A percentile compares a stretch with the other conserved stretches of the same genome.
Evolutionary conservation across 495 filamentous ascomycete species (phyloP).

Genomic region (Podospora appendiculata): DNA sequence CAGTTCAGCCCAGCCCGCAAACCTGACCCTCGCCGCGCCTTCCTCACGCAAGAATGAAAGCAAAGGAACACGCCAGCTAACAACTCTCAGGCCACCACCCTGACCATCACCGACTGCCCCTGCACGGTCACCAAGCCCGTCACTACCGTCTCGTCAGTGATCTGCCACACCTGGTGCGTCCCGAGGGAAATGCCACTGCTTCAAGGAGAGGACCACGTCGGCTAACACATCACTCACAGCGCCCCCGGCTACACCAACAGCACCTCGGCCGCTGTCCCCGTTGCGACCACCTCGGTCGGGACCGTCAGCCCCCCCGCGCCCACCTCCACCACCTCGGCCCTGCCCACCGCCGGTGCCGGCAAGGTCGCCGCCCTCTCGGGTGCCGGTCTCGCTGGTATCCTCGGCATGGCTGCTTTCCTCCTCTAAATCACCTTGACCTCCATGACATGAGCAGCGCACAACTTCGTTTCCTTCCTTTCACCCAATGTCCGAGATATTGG

Average conservation of each 20-base stretch:
- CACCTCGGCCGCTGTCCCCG: constrained; percentile 21
- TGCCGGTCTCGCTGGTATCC: constrained; percentile 63
- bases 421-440: constrained; percentile 50
- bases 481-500: too few species aligned
- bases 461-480: too few species aligned
- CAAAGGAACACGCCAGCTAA: neutral
- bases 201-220: neutral
- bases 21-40: too few species aligned
- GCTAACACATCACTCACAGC: neutral
- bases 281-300: constrained; percentile 24
- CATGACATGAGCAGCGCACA: too few species aligned
- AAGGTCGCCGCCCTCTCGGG: constrained; percentile 60
- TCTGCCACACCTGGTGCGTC: constrained; percentile 60
- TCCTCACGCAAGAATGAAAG: too few species aligned
- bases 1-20: too few species aligned
- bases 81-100: constrained; percentile 51
- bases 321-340: constrained; percentile 23
- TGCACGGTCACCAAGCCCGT: constrained; percentile 72
- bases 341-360: constrained; percentile 55
- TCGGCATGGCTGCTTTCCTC: constrained; percentile 65
- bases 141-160: constrained; percentile 51
- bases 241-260: constrained; percentile 22
- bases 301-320: constrained; percentile 27
- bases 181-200: neutral
- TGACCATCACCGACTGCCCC: constrained; percentile 74